Evolutionary conservation across 345 rosid genomes (phyloP), one percentile per base, ranked within the genome.

Genomic region (Capsella bursapastoris): DNA sequence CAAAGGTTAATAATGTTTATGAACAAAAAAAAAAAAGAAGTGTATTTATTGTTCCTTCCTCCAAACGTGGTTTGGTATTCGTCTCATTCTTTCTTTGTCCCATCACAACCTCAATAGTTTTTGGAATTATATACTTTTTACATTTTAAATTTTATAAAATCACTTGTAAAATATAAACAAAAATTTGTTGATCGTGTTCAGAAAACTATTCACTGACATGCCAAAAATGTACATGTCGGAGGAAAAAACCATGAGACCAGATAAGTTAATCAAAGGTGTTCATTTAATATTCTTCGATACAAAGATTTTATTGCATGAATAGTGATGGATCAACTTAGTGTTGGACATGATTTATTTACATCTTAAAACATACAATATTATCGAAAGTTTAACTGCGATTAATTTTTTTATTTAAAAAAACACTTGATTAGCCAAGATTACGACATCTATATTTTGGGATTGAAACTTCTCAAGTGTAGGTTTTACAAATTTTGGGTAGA

Each of bases 31-130:
- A 22, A 22, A 22, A 73, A 18, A 65, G 55, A 38, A 45, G 32
- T 73, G 34, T 56, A 37, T 28, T 73, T 35, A 37, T 28, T 73
- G 37, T 22, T 66, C 25, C 25, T 22, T 66, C 66, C 44, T 37
- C 15, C 31, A 56, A 73, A 27, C 58, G 15, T 57, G 37, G 52
- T 74, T 66, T 66, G 66, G 68, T 50, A 66, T 41, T 74, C 53
- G 67, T 66, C 67, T 74, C 45, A 50, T 65, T 74, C 60, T 72
- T 73, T 35, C 71, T 66, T 58, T 59, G 73, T 74, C 73, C 53
- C 68, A 66, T 65, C 78, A 50, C 47, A 66, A 57, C 47, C 65
- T 73, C 71, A 50, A 31, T 40, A 28, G 37, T 56, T 52, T 60
- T 73, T 73, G 73, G 38, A 67, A 18, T 18, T 67, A 40, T 66